Evolutionary conservation across 2,329 filamentous ascomycete species (phyloP).

Genomic region (Endocalyx cinctus): DNA sequence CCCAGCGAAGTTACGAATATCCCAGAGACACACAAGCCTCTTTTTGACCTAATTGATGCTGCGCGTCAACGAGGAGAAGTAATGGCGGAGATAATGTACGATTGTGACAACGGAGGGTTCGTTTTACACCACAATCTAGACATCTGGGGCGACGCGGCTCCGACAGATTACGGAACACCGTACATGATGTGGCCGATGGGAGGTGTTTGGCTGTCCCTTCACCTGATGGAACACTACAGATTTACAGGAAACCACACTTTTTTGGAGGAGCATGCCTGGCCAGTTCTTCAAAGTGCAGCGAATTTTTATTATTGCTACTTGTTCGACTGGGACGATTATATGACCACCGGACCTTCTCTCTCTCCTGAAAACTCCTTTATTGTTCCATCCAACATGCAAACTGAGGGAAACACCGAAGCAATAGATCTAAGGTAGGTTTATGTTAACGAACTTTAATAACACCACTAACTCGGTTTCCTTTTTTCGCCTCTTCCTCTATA

Average conservation of each 20-base stretch:
- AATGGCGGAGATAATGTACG: slow-evolving; percentile 32
- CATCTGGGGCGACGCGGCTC: slow-evolving; percentile 34
- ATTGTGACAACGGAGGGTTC: slow-evolving; percentile 28
- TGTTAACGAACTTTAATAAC: no score
- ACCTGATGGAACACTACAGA: slow-evolving; percentile 34
- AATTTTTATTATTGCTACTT: slow-evolving; percentile 36
- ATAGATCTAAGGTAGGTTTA: no score
- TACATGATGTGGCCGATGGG: slow-evolving; percentile 35
- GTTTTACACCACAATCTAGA: slow-evolving; percentile 36
- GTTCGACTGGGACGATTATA: slow-evolving; percentile 22
- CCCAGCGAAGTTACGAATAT: slow-evolving; percentile 27
- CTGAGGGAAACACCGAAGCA: slow-evolving; percentile 3
- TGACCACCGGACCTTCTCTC: slow-evolving; percentile 12
- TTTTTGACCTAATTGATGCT: slow-evolving; percentile 27
- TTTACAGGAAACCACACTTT: slow-evolving; percentile 29
- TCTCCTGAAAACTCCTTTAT: slow-evolving; percentile 14
- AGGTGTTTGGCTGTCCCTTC: slow-evolving; percentile 34
- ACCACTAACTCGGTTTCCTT: no score
- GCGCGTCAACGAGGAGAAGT: slow-evolving; percentile 26
- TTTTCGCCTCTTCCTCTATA: no score
- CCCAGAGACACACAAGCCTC: slow-evolving; percentile 33
- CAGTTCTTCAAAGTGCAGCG: slow-evolving; percentile 29
- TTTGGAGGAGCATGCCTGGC: slow-evolving; percentile 16
- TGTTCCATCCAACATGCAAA: slow-evolving; percentile 5
- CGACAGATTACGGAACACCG: slow-evolving; percentile 25